Conservation (phyloP, 2,329 filamentous ascomycete genomes). For the Coniochaeta hoffmannii region DNA sequence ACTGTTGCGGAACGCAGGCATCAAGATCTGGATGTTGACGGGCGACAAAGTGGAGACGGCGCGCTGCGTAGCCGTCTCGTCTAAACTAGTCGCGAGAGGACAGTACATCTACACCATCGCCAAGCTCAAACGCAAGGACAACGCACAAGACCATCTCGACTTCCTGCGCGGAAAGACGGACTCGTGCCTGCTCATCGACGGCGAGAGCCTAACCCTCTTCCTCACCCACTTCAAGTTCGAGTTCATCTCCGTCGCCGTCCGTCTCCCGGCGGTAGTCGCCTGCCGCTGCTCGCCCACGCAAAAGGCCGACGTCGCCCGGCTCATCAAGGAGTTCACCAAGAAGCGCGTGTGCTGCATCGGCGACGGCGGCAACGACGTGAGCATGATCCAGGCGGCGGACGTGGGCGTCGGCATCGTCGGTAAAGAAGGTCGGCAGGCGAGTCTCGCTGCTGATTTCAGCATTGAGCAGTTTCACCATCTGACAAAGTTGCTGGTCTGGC, state of each 20-base stretch:
- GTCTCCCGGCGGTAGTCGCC: conserved; percentile 84
- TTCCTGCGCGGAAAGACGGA: conserved; percentile 84
- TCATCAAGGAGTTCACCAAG: conserved; percentile 86
- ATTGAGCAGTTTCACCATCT: conserved; percentile 94
- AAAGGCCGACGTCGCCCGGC: conserved; percentile 85
- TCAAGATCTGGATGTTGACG: conserved; percentile 99
- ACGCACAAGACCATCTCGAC: conserved; percentile 81
- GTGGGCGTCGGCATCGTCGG: conserved; percentile 97
- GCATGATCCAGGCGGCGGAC: conserved; percentile 98
- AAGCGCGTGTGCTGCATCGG: conserved; percentile 97
- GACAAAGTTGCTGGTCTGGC: conserved; percentile 97
- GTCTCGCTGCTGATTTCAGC: conserved; percentile 90
- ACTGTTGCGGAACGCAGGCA: conserved; percentile 88
- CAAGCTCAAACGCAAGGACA: conserved; percentile 75
- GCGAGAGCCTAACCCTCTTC: conserved; percentile 79
- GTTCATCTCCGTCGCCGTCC: conserved; percentile 84
- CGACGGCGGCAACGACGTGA: conserved; percentile 96
- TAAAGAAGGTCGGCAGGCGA: conserved; percentile 93
- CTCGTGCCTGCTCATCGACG: conserved; percentile 84
- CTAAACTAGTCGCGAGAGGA: conserved; percentile 85
- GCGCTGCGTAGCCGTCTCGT: conserved; percentile 89
- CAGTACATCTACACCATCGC: conserved; percentile 94
- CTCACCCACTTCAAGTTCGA: conserved; percentile 73
- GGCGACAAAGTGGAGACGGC: conserved; percentile 98
- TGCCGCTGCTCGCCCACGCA: conserved; percentile 96